Evolutionary conservation across 1,284 basidiomycete species (phyloP).

Genomic region (Moesziomyces sp.): DNA sequence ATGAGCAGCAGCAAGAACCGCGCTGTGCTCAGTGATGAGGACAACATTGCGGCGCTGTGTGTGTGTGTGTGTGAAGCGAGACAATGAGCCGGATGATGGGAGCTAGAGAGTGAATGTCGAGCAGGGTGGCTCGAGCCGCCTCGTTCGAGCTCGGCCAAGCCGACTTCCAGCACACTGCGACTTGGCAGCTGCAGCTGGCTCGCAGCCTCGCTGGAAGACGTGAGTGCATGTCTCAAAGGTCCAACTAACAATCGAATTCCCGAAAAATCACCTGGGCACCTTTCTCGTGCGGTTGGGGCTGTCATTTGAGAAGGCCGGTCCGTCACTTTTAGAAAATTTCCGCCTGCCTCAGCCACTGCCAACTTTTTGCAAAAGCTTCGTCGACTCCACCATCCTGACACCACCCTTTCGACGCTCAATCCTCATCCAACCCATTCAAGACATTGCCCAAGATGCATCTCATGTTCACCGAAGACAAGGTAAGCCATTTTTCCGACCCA

Average conservation of each 20-base stretch:
- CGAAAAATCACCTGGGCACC: neutral
- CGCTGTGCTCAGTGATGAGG: conserved; percentile 3
- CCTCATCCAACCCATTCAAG: neutral
- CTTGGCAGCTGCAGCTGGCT: neutral
- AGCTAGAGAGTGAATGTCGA: neutral
- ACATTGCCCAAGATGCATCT: conserved; percentile 61
- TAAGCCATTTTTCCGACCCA: conserved; percentile 21
- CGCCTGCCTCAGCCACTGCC: neutral
- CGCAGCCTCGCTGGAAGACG: conserved; percentile 32
- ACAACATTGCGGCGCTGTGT: neutral
- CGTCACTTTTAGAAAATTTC: too few relatives aligned
- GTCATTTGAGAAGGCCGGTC: too few relatives aligned
- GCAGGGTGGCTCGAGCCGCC: neutral
- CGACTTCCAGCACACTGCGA: neutral
- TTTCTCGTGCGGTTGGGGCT: conserved; percentile 19
- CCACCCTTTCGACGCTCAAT: neutral
- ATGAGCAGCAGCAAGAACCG: conserved; percentile 10
- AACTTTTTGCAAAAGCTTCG: conserved; percentile 5
- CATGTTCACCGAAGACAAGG: conserved; percentile 65
- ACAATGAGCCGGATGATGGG: neutral
- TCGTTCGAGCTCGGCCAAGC: neutral
- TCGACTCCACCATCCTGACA: conserved; percentile 5
- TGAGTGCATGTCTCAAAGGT: conserved; percentile 13
- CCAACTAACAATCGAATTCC: conserved; percentile 5
- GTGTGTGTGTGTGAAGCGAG: neutral